These are phyloP conservation scores for Viola odorata DNA, from an alignment of 345 rosid genomes.

Conservation along the genomic window DNA sequence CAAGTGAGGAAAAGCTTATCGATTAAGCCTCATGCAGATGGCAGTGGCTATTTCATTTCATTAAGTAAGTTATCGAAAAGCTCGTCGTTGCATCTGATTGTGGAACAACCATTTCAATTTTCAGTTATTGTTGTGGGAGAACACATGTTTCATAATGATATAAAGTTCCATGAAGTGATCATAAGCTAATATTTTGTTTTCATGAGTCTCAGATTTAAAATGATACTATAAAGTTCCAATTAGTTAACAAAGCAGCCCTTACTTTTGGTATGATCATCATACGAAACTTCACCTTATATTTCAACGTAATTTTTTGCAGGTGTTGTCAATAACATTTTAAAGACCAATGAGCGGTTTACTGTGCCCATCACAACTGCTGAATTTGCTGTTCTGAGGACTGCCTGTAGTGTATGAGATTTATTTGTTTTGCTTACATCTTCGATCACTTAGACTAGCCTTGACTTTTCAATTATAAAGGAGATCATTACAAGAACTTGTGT, in stretches of 20 bases:
- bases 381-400: conserved; percentile 82
- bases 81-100: background rate
- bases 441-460: conserved; percentile 4
- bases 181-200: background rate
- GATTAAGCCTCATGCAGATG: conserved; percentile 55
- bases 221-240: background rate
- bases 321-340: conserved; percentile 62
- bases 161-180: too few relatives aligned
- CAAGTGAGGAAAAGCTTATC: conserved; percentile 88
- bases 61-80: conserved; percentile 50
- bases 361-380: conserved; percentile 78
- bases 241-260: background rate
- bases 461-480: background rate
- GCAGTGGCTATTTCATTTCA: conserved; percentile 64
- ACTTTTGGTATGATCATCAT: too few relatives aligned
- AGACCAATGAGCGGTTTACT: conserved; percentile 47
- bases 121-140: too few relatives aligned
- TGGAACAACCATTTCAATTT: too few relatives aligned
- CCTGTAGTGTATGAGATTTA: conserved; percentile 61
- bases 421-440: background rate
- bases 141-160: too few relatives aligned
- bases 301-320: conserved; percentile 32
- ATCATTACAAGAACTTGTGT: background rate
- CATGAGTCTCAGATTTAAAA: too few relatives aligned
- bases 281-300: too few relatives aligned